A percentile compares a stretch with the other conserved stretches of the same genome.
Evolutionary conservation across 2,329 filamentous ascomycete genomes (phyloP).

Genomic region (Colletotrichum sidae): DNA sequence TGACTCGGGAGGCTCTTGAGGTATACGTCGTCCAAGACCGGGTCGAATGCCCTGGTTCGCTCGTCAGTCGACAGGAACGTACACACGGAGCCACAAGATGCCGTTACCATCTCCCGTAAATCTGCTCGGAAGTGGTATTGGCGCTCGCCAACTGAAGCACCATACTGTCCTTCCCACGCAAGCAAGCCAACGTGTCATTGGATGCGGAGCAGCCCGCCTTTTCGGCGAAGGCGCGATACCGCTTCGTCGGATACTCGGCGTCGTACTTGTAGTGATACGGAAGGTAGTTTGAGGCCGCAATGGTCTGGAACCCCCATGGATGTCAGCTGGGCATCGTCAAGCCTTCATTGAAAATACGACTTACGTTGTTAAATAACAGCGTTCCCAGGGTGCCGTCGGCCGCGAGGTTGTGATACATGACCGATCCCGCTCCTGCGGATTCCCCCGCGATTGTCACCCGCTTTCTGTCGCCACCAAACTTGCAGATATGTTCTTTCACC

Average conservation of each 20-base stretch:
- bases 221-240: constrained; percentile 37
- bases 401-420: constrained; percentile 59
- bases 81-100: neutral
- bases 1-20: constrained; percentile 44
- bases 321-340: neutral
- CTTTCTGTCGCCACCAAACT: constrained; percentile 61
- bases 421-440: constrained; percentile 62
- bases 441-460: constrained; percentile 64
- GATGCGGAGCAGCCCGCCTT: constrained; percentile 52
- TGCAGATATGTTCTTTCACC: constrained; percentile 60
- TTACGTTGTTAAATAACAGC: constrained; percentile 53
- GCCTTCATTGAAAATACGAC: rapidly evolving
- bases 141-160: constrained; percentile 42
- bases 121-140: constrained; percentile 37
- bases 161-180: constrained; percentile 43
- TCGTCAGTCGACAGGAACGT: constrained; percentile 4
- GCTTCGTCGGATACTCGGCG: constrained; percentile 5
- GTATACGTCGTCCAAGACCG: constrained; percentile 49
- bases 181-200: constrained; percentile 42
- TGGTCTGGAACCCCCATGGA: neutral
- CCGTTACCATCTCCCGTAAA: constrained; percentile 40
- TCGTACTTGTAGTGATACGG: constrained; percentile 24
- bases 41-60: constrained; percentile 42
- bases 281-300: constrained; percentile 29
- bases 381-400: constrained; percentile 54